These are phyloP conservation scores for Withania somnifera DNA, from an alignment of 305 asterid genomes.

Conservation along the genomic window DNA sequence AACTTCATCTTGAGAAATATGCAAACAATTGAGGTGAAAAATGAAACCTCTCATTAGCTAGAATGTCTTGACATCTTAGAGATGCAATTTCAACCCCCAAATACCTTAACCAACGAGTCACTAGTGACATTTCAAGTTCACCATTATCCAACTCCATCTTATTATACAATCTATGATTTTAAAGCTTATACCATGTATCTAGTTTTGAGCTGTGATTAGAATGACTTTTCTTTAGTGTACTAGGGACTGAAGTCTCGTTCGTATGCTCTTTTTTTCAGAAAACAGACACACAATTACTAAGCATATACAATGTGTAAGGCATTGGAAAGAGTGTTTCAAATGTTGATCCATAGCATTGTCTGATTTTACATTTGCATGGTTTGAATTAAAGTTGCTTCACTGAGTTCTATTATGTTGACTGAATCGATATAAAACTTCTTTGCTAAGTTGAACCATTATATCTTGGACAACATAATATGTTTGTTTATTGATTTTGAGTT, in stretches of 20 bases:
- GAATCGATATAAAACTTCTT: neutral
- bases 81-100: neutral
- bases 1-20: neutral
- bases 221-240: neutral
- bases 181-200: neutral
- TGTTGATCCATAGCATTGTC: neutral
- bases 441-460: neutral
- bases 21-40: neutral
- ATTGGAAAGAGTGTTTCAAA: neutral
- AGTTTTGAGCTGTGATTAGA: neutral
- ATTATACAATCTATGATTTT: neutral
- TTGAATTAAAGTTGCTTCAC: neutral
- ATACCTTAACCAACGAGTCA: neutral
- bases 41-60: neutral
- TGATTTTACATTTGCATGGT: neutral
- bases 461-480: neutral
- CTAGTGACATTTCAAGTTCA: neutral
- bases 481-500: slow-evolving; percentile 9
- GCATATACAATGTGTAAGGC: neutral
- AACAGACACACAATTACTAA: neutral
- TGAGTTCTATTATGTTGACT: neutral
- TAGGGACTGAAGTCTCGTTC: neutral
- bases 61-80: neutral
- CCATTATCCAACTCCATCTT: neutral
- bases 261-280: neutral